These are phyloP conservation scores for Pythium biforme DNA, from an alignment of 352 stramenopile genomes.

Conservation along the genomic window DNA sequence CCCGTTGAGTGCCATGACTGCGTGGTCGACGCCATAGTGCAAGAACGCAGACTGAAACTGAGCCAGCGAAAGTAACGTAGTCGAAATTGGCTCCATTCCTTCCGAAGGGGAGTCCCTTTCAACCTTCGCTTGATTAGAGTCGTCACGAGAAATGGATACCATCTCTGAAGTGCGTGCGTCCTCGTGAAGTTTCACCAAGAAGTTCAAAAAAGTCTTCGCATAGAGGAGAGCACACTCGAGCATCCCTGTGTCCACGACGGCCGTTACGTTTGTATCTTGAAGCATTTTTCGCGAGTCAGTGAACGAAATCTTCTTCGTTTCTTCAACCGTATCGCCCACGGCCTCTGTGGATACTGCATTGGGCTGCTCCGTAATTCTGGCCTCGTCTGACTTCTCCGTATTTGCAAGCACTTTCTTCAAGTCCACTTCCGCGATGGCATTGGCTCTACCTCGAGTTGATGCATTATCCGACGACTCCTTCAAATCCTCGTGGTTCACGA, in stretches of 20 bases:
- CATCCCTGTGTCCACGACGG: not conserved
- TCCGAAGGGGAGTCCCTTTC: not conserved
- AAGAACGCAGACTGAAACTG: conserved; percentile 13
- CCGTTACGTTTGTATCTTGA: not conserved
- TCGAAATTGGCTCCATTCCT: not conserved
- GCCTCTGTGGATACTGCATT: too few species aligned
- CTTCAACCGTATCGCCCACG: not conserved
- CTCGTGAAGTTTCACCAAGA: conserved; percentile 1
- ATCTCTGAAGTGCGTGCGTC: not conserved
- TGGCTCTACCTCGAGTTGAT: too few species aligned
- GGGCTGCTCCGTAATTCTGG: too few species aligned
- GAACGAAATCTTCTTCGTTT: not conserved
- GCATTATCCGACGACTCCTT: too few species aligned
- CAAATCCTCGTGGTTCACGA: too few species aligned
- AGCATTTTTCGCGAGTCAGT: not conserved
- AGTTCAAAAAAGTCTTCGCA: conserved; percentile 1
- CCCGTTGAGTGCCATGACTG: conserved; percentile 14
- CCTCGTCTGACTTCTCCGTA: too few species aligned
- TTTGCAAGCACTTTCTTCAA: too few species aligned
- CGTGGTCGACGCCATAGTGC: conserved; percentile 19
- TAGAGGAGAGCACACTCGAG: not conserved
- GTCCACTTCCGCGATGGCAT: too few species aligned
- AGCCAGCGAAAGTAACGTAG: conserved; percentile 1
- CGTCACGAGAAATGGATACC: not conserved
- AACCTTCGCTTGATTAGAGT: not conserved